Percentiles rank a stretch among this genome's conserved stretches.
phyloP scores from a whole-genome alignment of 2,329 filamentous ascomycete genomes.

The Aspergillus versicolor region DNA sequence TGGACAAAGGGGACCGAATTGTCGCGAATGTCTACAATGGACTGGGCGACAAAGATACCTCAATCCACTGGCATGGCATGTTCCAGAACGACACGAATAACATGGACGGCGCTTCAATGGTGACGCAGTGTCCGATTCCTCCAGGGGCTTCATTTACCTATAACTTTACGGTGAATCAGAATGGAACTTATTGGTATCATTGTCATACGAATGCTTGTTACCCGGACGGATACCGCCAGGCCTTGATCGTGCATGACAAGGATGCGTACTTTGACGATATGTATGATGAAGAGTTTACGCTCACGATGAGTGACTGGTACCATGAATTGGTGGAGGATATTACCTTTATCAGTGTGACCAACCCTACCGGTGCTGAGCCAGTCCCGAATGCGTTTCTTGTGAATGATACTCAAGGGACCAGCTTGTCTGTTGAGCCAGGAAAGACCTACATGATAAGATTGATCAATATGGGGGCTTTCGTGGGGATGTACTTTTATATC shows the following conservation, averaged over 20 bases:
- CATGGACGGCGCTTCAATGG: slow-evolving; percentile 69
- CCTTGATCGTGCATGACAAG: slow-evolving; percentile 65
- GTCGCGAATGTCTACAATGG: slow-evolving; percentile 42
- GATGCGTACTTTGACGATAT: slow-evolving; percentile 53
- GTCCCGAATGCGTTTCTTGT: slow-evolving; percentile 68
- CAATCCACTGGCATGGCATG: slow-evolving; percentile 66
- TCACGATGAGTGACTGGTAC: slow-evolving; percentile 72
- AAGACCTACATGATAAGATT: slow-evolving; percentile 73
- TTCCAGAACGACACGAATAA: slow-evolving; percentile 65
- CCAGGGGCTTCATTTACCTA: slow-evolving; percentile 68
- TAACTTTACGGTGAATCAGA: slow-evolving; percentile 63
- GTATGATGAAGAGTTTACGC: slow-evolving; percentile 62
- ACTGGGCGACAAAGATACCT: slow-evolving; percentile 38
- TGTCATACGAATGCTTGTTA: slow-evolving; percentile 68
- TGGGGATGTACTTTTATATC: slow-evolving; percentile 49
- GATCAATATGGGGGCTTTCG: slow-evolving; percentile 71
- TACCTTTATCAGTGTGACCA: slow-evolving; percentile 47
- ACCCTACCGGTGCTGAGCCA: slow-evolving; percentile 57
- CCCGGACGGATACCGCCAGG: slow-evolving; percentile 66
- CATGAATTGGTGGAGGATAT: slow-evolving; percentile 57
- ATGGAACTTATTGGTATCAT: slow-evolving; percentile 79
- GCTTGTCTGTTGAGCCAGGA: slow-evolving; percentile 60
- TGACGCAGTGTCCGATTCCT: slow-evolving; percentile 67
- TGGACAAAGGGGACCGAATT: slow-evolving; percentile 36
- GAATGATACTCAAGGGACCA: slow-evolving; percentile 67